Evolutionary conservation across 2,329 filamentous ascomycete species (phyloP).

Genomic region (Colletotrichum gigasporum): DNA sequence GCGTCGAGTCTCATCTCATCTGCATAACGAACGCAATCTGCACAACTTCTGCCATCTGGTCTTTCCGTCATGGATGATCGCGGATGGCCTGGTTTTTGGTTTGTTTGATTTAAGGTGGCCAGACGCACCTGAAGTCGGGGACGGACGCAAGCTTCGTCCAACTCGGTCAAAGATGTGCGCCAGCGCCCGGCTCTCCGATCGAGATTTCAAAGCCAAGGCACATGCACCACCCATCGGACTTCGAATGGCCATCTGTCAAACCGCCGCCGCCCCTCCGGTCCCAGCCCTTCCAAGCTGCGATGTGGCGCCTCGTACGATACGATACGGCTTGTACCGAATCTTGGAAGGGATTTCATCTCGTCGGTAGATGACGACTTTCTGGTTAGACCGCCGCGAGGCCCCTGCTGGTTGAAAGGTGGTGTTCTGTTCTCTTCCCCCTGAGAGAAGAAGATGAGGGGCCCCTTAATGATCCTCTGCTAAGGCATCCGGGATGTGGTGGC

Average conservation of each 20-base stretch:
- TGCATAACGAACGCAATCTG: not conserved
- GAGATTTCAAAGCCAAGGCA: no score
- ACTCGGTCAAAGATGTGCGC: no score
- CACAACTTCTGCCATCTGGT: slow-evolving; percentile 2
- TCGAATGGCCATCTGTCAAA: no score
- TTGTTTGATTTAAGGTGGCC: no score
- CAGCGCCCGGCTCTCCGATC: no score
- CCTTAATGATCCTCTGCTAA: not conserved
- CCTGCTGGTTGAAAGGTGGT: no score
- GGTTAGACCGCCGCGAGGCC: slow-evolving; percentile 21
- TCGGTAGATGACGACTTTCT: not conserved
- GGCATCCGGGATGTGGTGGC: slow-evolving; percentile 7
- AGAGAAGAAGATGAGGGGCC: not conserved
- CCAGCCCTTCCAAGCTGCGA: not conserved
- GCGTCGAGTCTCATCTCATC: not conserved
- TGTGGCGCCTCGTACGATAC: slow-evolving; percentile 28
- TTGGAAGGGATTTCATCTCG: not conserved
- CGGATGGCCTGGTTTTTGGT: no score
- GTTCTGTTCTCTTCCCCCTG: no score
- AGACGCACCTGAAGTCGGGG: no score
- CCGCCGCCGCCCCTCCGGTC: no score
- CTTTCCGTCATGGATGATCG: not conserved
- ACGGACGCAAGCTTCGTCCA: no score
- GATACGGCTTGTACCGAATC: not conserved
- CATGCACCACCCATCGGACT: no score